Conservation (phyloP, 2,329 filamentous ascomycete genomes). For the Seiridium unicorne region DNA sequence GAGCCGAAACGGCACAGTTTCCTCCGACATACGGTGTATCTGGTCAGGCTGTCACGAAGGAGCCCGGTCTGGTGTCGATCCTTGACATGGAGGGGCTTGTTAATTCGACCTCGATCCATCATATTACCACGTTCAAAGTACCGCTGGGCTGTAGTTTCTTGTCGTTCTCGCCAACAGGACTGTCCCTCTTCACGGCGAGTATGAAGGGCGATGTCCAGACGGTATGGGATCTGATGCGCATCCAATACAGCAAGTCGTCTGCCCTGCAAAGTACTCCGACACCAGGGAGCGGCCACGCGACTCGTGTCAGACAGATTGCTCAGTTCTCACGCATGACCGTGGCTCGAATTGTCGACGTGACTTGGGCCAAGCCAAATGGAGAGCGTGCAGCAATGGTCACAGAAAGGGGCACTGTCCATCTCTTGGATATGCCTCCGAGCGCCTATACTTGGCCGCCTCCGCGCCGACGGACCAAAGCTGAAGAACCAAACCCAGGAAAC, state of each 20-base stretch:
- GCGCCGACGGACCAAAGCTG: constrained; percentile 45
- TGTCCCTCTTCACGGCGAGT: constrained; percentile 76
- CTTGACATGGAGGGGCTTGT: constrained; percentile 65
- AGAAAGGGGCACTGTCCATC: constrained; percentile 90
- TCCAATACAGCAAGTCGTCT: constrained; percentile 62
- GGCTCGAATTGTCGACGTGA: constrained; percentile 84
- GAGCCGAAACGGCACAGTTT: constrained; percentile 56
- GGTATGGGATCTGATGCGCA: constrained; percentile 74
- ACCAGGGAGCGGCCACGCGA: constrained; percentile 46
- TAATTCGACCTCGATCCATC: constrained; percentile 52
- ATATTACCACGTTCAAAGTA: constrained; percentile 68
- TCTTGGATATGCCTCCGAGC: constrained; percentile 80
- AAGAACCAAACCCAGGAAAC: constrained; percentile 43
- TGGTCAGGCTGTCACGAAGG: constrained; percentile 56
- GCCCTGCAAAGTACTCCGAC: constrained; percentile 49
- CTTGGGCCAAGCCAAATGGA: constrained; percentile 79
- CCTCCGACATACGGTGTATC: constrained; percentile 71
- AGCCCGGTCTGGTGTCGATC: constrained; percentile 73
- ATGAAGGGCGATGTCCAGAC: constrained; percentile 81
- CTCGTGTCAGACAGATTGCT: constrained; percentile 77
- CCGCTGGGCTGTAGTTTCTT: constrained; percentile 77
- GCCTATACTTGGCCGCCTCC: constrained; percentile 87
- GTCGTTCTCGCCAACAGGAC: constrained; percentile 72
- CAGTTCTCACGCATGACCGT: constrained; percentile 90
- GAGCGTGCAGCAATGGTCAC: constrained; percentile 88